phyloP scores from a whole-genome alignment of 1,284 basidiomycete genomes.

The Cryptococcus sp. region DNA sequence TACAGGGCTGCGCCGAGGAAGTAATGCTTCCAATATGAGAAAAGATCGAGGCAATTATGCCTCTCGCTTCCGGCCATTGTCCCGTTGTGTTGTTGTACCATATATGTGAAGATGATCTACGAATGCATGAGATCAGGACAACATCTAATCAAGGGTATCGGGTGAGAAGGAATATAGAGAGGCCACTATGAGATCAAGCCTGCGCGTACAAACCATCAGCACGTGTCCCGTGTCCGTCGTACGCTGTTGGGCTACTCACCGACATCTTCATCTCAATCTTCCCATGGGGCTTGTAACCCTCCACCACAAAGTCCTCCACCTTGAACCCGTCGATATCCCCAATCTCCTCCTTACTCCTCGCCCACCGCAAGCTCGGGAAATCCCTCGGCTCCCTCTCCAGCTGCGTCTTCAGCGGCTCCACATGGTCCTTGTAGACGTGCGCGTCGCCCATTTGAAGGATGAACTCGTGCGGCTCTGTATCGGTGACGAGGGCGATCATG shows the following conservation, averaged over 20 bases:
- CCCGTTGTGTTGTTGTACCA: slow-evolving; percentile 9
- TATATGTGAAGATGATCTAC: neutral
- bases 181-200: neutral
- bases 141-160: neutral
- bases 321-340: slow-evolving; percentile 73
- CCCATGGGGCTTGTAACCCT: slow-evolving; percentile 80
- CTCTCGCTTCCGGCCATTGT: neutral
- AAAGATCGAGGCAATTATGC: neutral
- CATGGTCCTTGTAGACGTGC: slow-evolving; percentile 92
- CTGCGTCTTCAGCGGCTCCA: slow-evolving; percentile 79
- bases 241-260: slow-evolving; percentile 53
- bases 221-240: neutral
- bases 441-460: slow-evolving; percentile 94
- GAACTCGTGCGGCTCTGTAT: slow-evolving; percentile 80
- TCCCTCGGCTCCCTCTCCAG: slow-evolving; percentile 70
- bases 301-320: slow-evolving; percentile 76
- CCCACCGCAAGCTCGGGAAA: slow-evolving; percentile 80
- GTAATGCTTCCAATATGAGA: neutral
- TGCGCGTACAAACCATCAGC: neutral
- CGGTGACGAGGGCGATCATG: slow-evolving; percentile 90
- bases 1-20: slow-evolving; percentile 10
- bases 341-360: slow-evolving; percentile 59
- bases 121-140: neutral
- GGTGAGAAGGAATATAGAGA: neutral
- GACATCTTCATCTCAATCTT: slow-evolving; percentile 98